Evolutionary conservation across 2,329 filamentous ascomycete species (phyloP).

Genomic region (Stenocarpella maydis): DNA sequence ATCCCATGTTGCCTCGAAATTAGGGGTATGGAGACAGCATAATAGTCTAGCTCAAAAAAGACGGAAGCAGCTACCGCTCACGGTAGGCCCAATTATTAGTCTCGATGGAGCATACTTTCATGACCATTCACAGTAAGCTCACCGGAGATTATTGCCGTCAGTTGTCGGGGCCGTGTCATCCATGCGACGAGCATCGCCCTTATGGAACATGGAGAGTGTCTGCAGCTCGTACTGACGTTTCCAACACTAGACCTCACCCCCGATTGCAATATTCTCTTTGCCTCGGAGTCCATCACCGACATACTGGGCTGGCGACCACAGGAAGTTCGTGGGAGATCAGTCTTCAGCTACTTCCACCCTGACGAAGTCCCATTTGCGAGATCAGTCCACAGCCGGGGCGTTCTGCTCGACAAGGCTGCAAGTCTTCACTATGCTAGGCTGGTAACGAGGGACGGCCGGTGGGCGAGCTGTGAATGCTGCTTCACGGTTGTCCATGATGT

Average conservation of each 20-base stretch:
- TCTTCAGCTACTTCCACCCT: conserved; percentile 87
- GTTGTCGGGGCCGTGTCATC: neutral
- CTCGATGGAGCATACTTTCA: conserved; percentile 85
- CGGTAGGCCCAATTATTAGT: conserved; percentile 34
- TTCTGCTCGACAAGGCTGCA: conserved; percentile 83
- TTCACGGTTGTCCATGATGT: conserved; percentile 91
- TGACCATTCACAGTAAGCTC: conserved; percentile 84
- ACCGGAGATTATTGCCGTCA: conserved; percentile 27
- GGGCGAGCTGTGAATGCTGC: conserved; percentile 85
- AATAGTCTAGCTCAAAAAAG: conserved; percentile 36
- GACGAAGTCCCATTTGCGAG: conserved; percentile 81
- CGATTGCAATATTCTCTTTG: conserved; percentile 83
- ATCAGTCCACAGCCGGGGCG: conserved; percentile 74
- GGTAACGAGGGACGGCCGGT: conserved; percentile 71
- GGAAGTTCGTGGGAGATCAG: conserved; percentile 78
- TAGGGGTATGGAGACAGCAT: conserved; percentile 38
- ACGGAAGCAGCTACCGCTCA: conserved; percentile 17
- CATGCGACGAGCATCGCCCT: neutral
- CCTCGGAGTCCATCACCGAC: conserved; percentile 83
- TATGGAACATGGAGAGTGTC: conserved; percentile 23
- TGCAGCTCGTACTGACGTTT: neutral
- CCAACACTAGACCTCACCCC: conserved; percentile 69
- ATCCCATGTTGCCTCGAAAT: conserved; percentile 17
- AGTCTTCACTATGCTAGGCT: conserved; percentile 83
- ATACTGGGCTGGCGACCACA: conserved; percentile 82